Evolutionary conservation across 371 early-diverging fungal genomes (phyloP), one percentile per base, ranked within the genome.

Genomic region (Mucor lusitanicus): DNA sequence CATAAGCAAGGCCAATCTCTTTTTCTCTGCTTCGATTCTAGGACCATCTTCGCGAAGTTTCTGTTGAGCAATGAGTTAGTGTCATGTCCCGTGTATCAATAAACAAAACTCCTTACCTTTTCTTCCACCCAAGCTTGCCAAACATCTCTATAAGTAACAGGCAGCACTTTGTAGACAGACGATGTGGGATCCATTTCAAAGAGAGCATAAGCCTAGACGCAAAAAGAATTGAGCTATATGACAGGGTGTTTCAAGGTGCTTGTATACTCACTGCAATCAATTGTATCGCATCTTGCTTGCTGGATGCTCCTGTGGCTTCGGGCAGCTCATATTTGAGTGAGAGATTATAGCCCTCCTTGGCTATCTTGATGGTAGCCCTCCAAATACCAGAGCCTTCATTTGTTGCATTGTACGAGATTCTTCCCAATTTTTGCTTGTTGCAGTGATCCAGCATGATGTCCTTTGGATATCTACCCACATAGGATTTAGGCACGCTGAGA

Each of bases 121-220:
- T 79, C 80, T 19, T 78, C 68, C 6, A 69, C 60, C 86, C 86
- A 87, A 33, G 76, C 79, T 8, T 75, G 44, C 94, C 93, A 94
- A 4, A 91, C n/a, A 21, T 91, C 89, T 46, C 85, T 84, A 64
- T 82, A 91, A 13, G 81, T 66, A 0, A 84, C 78, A 1, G 92
- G 90, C n/a, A 94, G 69, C 7, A 76, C 72, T 17, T 84, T 77
- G 61, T 90, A 85, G 7, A 87, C 39, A 0, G 89, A 85, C n/a
- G 84, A 72, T 0, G 74, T 61, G 1, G 86, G 74, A 28, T 73
- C 77, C 7, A 91, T 57, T 0, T 72, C 69, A 62, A 83, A 88
- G 2, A 91, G 67, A 33, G 88, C 85, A 30, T 73, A 62, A 2
- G 53, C 53, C 53, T 53, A 27, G 2, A 27, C 15, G 12, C 3